phyloP scores from a whole-genome alignment of 805 yeast genomes.

The Kodamaea restingae region DNA sequence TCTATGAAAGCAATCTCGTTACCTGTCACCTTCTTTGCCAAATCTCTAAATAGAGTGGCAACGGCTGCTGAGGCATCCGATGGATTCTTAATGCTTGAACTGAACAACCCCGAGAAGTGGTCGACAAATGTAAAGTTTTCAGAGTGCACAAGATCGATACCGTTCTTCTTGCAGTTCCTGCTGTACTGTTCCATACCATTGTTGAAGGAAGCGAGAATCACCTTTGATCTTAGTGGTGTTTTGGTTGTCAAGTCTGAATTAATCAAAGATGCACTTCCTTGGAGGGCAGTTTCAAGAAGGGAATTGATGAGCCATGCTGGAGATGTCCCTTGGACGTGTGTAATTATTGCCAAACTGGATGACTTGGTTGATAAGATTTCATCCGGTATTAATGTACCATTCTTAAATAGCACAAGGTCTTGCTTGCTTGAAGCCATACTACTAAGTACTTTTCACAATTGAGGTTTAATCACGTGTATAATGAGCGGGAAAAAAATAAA shows the following conservation, averaged over 20 bases:
- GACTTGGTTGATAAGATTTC: slow-evolving; percentile 11
- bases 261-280: slow-evolving; percentile 45
- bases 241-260: slow-evolving; percentile 24
- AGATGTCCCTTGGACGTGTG: slow-evolving; percentile 47
- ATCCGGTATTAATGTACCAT: slow-evolving; percentile 43
- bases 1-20: slow-evolving; percentile 38
- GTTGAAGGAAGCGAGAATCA: slow-evolving; percentile 34
- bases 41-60: slow-evolving; percentile 15
- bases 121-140: slow-evolving; percentile 39
- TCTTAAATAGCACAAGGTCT: slow-evolving; percentile 51
- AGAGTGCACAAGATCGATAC: slow-evolving; percentile 27
- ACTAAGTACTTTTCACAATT: background rate
- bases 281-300: slow-evolving; percentile 47
- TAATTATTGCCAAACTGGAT: slow-evolving; percentile 21
- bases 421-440: slow-evolving; percentile 30
- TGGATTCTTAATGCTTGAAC: slow-evolving; percentile 24
- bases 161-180: slow-evolving; percentile 37
- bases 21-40: slow-evolving; percentile 12
- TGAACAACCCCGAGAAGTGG: slow-evolving; percentile 44
- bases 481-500: background rate
- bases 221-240: slow-evolving; percentile 23
- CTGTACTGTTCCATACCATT: slow-evolving; percentile 30
- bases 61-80: slow-evolving; percentile 14
- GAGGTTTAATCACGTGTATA: background rate
- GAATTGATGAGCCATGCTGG: slow-evolving; percentile 62